phyloP scores from a whole-genome alignment of 768 basidiomycete species.

The Kwoniella heveanensis region DNA sequence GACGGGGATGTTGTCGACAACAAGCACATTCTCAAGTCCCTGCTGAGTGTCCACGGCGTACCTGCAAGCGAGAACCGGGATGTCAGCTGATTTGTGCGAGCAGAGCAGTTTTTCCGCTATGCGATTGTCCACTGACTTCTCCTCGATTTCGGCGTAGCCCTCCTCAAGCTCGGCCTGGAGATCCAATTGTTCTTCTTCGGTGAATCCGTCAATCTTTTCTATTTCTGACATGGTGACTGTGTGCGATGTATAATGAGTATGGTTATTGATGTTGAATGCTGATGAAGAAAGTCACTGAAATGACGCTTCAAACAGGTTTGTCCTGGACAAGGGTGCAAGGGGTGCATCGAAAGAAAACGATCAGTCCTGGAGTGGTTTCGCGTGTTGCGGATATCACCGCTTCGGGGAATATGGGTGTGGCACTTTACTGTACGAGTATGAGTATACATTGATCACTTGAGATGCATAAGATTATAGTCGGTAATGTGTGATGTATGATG shows the following conservation, averaged over 20 bases:
- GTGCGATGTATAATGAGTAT: not conserved
- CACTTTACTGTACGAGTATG: not conserved
- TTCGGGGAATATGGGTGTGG: not conserved
- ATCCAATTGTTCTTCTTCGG: conserved; percentile 47
- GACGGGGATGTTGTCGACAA: conserved; percentile 88
- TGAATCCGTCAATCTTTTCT: conserved; percentile 22
- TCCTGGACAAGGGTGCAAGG: not conserved
- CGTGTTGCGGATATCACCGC: not conserved
- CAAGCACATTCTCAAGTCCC: conserved; percentile 84
- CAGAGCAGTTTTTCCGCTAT: not conserved
- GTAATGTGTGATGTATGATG: not conserved
- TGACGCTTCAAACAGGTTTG: not conserved
- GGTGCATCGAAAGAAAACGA: not conserved
- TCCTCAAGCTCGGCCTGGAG: conserved; percentile 48
- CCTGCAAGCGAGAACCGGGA: conserved; percentile 59
- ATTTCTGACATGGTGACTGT: conserved; percentile 15
- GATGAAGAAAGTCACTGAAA: not conserved
- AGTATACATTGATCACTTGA: too few species aligned
- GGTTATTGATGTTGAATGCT: not conserved
- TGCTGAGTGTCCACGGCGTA: conserved; percentile 82
- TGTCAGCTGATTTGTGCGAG: not conserved
- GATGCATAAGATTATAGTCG: not conserved
- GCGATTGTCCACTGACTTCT: conserved; percentile 30
- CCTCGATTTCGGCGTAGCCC: conserved; percentile 48
- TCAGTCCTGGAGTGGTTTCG: not conserved